Evolutionary conservation across 164 flowering plant species (phyloP).

Genomic region (Liriodendron chinense): DNA sequence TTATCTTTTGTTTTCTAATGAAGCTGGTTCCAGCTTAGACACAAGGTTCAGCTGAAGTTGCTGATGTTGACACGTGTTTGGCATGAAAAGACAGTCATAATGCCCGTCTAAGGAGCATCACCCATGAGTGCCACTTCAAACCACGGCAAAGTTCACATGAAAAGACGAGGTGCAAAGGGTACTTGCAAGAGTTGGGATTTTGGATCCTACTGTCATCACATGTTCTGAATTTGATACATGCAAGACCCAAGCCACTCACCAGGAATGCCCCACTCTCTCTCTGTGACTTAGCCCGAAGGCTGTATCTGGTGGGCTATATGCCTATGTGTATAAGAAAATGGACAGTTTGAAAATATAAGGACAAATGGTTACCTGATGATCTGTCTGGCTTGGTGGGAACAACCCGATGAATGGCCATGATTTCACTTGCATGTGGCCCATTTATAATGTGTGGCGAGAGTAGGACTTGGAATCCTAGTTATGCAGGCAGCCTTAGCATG

Average conservation of each 20-base stretch:
- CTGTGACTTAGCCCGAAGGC: background rate
- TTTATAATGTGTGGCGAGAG: background rate
- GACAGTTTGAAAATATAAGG: background rate
- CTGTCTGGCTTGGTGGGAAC: background rate
- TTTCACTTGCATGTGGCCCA: too few species aligned
- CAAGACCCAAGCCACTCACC: background rate
- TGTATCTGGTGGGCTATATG: too few species aligned
- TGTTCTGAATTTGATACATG: background rate
- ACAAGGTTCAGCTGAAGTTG: background rate
- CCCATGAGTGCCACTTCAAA: background rate
- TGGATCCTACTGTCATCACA: background rate
- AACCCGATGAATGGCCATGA: background rate
- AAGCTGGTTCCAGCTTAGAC: background rate
- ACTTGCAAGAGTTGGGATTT: background rate
- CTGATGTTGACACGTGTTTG: background rate
- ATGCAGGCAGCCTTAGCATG: background rate
- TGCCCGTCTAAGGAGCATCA: background rate
- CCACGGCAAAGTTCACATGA: background rate
- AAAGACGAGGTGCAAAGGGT: background rate
- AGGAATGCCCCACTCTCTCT: background rate
- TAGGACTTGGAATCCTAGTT: background rate
- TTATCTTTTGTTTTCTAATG: background rate
- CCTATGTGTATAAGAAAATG: background rate
- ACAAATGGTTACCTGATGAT: background rate
- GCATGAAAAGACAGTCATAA: background rate